These are phyloP conservation scores for Arachnomyces sp. DNA, from an alignment of 2,329 filamentous ascomycete species.

Conservation along the genomic window DNA sequence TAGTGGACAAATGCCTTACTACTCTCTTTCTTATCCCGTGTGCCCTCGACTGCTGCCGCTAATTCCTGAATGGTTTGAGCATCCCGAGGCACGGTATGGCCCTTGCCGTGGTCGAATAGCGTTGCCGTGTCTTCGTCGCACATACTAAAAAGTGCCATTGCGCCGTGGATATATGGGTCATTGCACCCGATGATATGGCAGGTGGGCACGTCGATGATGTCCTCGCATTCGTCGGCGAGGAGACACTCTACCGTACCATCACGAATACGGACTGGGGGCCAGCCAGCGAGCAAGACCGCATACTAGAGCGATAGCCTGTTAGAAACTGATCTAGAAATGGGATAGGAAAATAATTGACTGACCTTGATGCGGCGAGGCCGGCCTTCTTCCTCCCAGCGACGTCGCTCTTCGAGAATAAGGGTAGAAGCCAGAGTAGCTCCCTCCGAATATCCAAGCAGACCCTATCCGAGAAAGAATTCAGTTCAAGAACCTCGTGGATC, in stretches of 20 bases:
- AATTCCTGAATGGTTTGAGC: slow-evolving; percentile 28
- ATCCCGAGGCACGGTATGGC: slow-evolving; percentile 34
- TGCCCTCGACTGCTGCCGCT: too few species aligned
- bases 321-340: too few species aligned
- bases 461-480: neutral
- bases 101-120: slow-evolving; percentile 39
- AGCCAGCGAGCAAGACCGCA: slow-evolving; percentile 4
- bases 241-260: slow-evolving; percentile 10
- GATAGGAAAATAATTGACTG: too few species aligned
- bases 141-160: slow-evolving; percentile 36
- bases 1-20: too few species aligned
- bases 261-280: slow-evolving; percentile 1
- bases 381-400: neutral
- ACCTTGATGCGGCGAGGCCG: neutral
- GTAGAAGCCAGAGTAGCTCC: neutral
- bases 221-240: slow-evolving; percentile 13
- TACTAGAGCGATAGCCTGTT: too few species aligned
- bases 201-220: slow-evolving; percentile 18
- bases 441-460: slow-evolving; percentile 4
- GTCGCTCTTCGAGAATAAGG: neutral
- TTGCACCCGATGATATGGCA: slow-evolving; percentile 27
- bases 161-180: slow-evolving; percentile 34
- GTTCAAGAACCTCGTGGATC: neutral
- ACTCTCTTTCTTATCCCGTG: too few species aligned
- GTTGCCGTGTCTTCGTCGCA: slow-evolving; percentile 36